These are phyloP conservation scores for Phaeosphaeriaceae sp. DNA, from an alignment of 2,329 filamentous ascomycete species.

Conservation along the genomic window DNA sequence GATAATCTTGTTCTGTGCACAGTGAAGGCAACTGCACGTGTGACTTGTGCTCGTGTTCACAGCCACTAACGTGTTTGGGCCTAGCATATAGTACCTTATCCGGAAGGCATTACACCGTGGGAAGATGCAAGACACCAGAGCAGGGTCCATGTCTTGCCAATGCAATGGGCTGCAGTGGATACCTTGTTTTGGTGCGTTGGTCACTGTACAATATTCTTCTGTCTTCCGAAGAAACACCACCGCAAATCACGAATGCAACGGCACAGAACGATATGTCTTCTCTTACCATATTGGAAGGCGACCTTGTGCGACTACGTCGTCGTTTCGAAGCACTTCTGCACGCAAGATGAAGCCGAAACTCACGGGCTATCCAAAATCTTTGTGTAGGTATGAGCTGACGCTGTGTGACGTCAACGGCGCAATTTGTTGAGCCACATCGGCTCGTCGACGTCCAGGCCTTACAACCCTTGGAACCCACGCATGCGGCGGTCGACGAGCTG, in stretches of 20 bases:
- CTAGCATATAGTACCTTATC: neutral
- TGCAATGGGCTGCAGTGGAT: neutral
- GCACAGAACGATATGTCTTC: neutral
- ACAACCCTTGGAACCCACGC: slow-evolving; percentile 5
- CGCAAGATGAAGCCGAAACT: no score
- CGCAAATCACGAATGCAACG: neutral
- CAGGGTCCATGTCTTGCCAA: neutral
- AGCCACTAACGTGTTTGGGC: neutral
- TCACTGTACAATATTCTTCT: no score
- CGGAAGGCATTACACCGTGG: neutral
- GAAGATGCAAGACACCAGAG: neutral
- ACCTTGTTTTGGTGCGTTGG: no score
- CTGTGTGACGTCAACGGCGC: slow-evolving; percentile 34
- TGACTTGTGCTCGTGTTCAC: neutral
- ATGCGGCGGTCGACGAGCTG: slow-evolving; percentile 4
- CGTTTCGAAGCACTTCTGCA: neutral
- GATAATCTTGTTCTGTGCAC: neutral
- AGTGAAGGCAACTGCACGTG: neutral
- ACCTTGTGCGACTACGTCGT: neutral
- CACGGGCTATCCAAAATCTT: no score
- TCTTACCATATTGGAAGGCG: neutral
- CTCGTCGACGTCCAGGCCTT: slow-evolving; percentile 14
- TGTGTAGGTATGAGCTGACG: neutral
- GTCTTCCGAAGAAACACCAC: no score
- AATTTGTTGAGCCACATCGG: slow-evolving; percentile 30